Percentiles rank a stretch among this genome's conserved stretches.
Evolutionary conservation across 257 asterid species (phyloP).

Genomic region (Prunella vulgaris): DNA sequence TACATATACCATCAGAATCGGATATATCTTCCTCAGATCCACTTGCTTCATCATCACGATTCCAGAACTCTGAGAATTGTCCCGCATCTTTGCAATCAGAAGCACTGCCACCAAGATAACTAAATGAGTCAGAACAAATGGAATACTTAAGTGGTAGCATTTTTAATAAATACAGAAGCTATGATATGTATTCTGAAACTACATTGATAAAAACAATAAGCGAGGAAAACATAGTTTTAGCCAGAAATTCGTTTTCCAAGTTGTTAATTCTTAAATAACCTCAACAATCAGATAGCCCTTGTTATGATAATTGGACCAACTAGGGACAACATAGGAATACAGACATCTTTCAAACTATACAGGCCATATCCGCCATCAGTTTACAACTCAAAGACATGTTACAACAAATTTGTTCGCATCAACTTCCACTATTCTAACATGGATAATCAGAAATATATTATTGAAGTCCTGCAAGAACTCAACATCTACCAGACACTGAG

Average conservation of each 20-base stretch:
- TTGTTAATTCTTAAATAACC: no score
- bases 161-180: conserved; percentile 5
- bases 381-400: background rate
- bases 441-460: background rate
- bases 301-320: no score
- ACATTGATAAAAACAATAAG: background rate
- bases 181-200: conserved; percentile 10
- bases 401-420: background rate
- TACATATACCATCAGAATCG: conserved; percentile 75
- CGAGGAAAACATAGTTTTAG: background rate
- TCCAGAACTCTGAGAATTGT: conserved; percentile 84
- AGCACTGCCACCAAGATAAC: conserved; percentile 38
- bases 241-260: no score
- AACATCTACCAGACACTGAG: background rate
- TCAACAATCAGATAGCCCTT: no score
- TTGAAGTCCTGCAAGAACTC: background rate
- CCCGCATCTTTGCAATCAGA: conserved; percentile 35
- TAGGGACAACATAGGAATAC: background rate
- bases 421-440: background rate
- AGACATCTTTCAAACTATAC: background rate
- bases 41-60: conserved; percentile 73
- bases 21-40: conserved; percentile 91
- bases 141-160: background rate
- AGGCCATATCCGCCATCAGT: no score
- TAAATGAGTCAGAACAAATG: conserved; percentile 18